Percentiles rank a stretch among this genome's conserved stretches.
Evolutionary conservation across 176 grass and related monocot species (phyloP).

Genomic region (Triticum urartu): DNA sequence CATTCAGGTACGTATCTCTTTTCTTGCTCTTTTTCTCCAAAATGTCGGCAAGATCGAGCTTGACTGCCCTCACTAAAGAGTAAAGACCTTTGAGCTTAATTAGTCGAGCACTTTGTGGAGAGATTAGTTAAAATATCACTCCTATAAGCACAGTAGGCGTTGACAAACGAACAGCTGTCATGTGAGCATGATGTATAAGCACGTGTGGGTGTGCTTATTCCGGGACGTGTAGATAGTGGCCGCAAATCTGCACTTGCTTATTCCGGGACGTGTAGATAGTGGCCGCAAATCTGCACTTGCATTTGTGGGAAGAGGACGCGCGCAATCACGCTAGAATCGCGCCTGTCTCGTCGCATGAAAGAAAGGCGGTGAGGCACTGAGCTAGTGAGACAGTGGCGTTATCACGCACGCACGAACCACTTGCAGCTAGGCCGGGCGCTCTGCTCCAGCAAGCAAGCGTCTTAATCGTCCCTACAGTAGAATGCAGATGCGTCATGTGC

Average conservation of each 20-base stretch:
- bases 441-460: slow-evolving; percentile 18
- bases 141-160: not conserved
- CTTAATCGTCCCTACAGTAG: not conserved
- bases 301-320: not conserved
- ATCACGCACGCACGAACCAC: not conserved
- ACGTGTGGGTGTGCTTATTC: not conserved
- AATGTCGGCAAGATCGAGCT: not conserved
- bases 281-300: not conserved
- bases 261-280: not conserved
- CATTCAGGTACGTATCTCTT: not conserved
- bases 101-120: not conserved
- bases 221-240: not conserved
- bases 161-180: not conserved
- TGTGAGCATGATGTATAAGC: no score
- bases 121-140: slow-evolving; percentile 6
- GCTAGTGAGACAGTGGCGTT: not conserved
- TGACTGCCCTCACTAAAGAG: not conserved
- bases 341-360: not conserved
- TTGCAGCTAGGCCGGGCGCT: not conserved
- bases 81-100: not conserved
- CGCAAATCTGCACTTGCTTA: not conserved
- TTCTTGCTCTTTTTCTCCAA: not conserved
- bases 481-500: not conserved
- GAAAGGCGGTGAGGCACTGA: not conserved
- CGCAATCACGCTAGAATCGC: not conserved